Percentiles rank a stretch among this genome's conserved stretches.
These are phyloP conservation scores for Zanthoxylum bungeanum DNA, from an alignment of 345 rosid genomes.

Conservation along the genomic window DNA sequence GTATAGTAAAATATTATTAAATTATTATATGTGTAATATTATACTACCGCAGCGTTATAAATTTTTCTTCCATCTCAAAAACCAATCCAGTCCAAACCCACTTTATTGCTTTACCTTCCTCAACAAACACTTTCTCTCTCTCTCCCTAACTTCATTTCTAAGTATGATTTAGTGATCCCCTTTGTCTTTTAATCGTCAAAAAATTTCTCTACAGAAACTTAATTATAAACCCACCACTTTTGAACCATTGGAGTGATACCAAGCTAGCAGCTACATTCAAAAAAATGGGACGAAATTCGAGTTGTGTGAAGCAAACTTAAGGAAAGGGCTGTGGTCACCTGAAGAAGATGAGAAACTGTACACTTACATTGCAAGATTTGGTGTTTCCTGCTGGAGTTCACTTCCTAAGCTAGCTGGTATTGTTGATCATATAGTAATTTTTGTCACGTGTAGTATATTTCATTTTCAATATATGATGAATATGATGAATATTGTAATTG, in stretches of 20 bases:
- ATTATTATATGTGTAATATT: no score
- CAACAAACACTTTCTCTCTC: slow-evolving; percentile 22
- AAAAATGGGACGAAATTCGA: slow-evolving; percentile 55
- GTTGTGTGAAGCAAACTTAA: slow-evolving; percentile 51
- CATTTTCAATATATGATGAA: no score
- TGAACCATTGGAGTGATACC: slow-evolving; percentile 11
- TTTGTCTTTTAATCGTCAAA: slow-evolving; percentile 32
- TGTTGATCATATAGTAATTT: no score
- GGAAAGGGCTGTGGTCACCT: slow-evolving; percentile 77
- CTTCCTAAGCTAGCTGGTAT: slow-evolving; percentile 68
- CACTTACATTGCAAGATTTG: slow-evolving; percentile 53
- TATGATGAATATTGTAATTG: no score
- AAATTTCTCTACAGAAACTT: no score
- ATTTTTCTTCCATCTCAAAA: no score
- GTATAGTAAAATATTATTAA: no score
- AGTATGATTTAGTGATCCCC: slow-evolving; percentile 43
- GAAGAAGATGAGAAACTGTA: slow-evolving; percentile 69
- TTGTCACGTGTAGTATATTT: no score
- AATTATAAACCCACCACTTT: no score
- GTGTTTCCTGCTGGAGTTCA: slow-evolving; percentile 78
- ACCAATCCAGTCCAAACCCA: slow-evolving; percentile 59
- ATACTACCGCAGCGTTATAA: no score
- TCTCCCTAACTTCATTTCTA: slow-evolving; percentile 49
- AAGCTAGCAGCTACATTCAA: background rate
- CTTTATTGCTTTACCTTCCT: slow-evolving; percentile 59